Conservation (phyloP, 805 yeast genomes). For the Saccharomycopsis guyanensis region DNA sequence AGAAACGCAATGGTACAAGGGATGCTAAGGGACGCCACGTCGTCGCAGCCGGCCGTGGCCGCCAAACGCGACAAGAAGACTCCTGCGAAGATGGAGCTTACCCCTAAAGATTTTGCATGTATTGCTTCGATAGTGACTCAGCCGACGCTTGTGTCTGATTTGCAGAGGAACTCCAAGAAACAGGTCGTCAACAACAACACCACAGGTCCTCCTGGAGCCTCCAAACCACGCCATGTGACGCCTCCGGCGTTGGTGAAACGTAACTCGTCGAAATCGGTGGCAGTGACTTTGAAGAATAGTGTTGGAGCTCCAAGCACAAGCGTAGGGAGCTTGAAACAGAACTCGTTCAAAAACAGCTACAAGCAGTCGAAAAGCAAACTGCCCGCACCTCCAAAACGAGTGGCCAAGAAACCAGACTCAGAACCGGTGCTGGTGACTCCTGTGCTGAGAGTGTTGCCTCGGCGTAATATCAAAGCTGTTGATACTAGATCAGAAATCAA, state of each 20-base stretch:
- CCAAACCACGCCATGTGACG: background rate
- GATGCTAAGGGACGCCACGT: background rate
- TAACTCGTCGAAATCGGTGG: constrained; percentile 7
- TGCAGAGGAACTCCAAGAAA: background rate
- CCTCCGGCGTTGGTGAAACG: constrained; percentile 3
- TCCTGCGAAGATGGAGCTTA: background rate
- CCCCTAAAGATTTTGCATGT: background rate
- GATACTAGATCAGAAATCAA: constrained; percentile 11
- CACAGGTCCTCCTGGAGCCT: background rate
- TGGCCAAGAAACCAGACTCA: background rate
- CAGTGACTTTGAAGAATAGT: background rate
- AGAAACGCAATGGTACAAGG: background rate
- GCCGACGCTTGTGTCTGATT: background rate
- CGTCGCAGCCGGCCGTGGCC: background rate
- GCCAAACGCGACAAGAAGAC: background rate
- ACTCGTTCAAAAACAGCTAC: background rate
- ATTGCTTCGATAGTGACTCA: background rate
- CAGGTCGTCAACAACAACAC: background rate
- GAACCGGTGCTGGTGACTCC: background rate
- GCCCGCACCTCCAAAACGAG: background rate
- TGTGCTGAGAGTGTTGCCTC: background rate
- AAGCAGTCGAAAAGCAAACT: background rate
- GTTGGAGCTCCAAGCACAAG: background rate
- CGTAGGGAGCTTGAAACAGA: background rate
- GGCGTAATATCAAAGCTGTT: constrained; percentile 5